Evolutionary conservation across 2,329 filamentous ascomycete genomes (phyloP), one percentile per base, ranked within the genome.

Genomic region (Neonectria ditissima): DNA sequence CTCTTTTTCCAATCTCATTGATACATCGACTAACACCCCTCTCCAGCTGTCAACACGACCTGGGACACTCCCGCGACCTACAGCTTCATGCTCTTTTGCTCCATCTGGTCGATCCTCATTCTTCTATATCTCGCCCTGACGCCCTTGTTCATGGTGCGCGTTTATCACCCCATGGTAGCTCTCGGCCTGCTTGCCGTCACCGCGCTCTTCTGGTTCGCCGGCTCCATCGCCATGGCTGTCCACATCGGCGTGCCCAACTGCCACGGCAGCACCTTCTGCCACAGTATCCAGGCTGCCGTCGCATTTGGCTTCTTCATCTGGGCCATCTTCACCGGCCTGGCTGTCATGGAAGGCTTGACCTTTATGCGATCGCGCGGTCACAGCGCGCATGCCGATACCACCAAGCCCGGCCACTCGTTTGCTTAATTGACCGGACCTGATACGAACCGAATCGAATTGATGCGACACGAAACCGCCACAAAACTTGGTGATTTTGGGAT

Each of bases 141-240:
- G 3, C 92, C 92, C 1, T 80, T 86, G 45, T 89, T 89, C 78
- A 82, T 89, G 71, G 83, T 86, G 4, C 81, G 81, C 24, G 72
- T 88, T 11, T 89, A 89, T 71, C 88, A 93, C 77, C 86, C 84
- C 55, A 87, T 88, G 54, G 87, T 84, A 47, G 86, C 93, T 16
- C 81, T 94, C 18, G 89, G 73, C 1, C 83, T 92, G 32, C 92
- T 97, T 73, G 83, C 82, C 50, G 69, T 96, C 24, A 96, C 92
- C 10, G 90, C 91, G 80, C 84, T 97, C 60, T 97, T 97, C 82
- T 97, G 94, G 94, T 96, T 97, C 75, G 90, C 91, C 1, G 93
- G 93, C 7, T 91, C 93, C 72, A 89, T 97, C 69, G 92, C 93
- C 0, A 79, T 94, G 11, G 93, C 91, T 0, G 90, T 89, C 20